Evolutionary conservation across 305 asterid genomes (phyloP), one percentile per base, ranked within the genome.

Genomic region (Fraxinus ornus): DNA sequence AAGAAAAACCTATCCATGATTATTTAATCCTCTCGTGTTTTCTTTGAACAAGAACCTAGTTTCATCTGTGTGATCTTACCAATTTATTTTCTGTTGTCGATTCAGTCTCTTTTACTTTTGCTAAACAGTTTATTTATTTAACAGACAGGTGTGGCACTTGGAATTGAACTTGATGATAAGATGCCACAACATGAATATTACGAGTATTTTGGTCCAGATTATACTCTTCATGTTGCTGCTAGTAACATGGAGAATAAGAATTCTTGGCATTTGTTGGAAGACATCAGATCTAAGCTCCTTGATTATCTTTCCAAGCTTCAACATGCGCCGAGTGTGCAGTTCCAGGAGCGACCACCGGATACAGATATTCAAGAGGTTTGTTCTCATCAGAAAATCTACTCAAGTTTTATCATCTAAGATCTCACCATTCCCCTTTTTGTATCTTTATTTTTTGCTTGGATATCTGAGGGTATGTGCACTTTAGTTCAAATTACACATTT

Each of bases 111-210:
- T 77, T 77, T 78, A 78, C 75, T 62, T 37, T 47, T 66, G 66
- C 39, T 86, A 85, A 77, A 37, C 32, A 32, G 79, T 79, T 79
- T 77, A 64, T 82, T 41, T 81, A 80, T 75, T 84, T 85, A 57
- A 82, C 90, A 90, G 93, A 90, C 94, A 22, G 91, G 91, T 17
- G 94, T 90, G 78, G 92, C 94, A 84, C 94, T 90, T 86, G 94
- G 94, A 80, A 86, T 89, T 75, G 92, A 89, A 80, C 91, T 90
- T 76, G 92, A 89, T 68, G 94, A 89, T 86, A 90, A 89, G 90
- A 89, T 89, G 92, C 92, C 94, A 30, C 91, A 88, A 73, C 94
- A 90, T 84, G 92, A 90, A 84, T 89, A 90, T 81, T 90, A 86
- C 33, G 92, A 90, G 84, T 90, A 89, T 82, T 90, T 90, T 73